These are phyloP conservation scores for Aspergillus alliaceus DNA, from an alignment of 2,329 filamentous ascomycete genomes.

Conservation along the genomic window DNA sequence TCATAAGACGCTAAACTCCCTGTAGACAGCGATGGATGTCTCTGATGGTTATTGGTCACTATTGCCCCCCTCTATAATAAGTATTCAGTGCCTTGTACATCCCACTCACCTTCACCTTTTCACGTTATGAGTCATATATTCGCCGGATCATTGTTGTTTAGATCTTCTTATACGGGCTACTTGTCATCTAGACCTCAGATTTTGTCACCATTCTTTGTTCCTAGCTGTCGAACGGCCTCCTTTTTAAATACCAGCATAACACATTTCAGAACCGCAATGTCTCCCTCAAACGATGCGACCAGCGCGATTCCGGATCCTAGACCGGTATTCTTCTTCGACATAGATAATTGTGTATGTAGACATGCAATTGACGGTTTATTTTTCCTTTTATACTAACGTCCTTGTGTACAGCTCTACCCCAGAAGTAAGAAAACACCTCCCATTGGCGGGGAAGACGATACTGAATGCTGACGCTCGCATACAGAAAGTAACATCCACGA, in stretches of 20 bases:
- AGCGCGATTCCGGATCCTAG: conserved; percentile 38
- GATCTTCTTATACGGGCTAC: neutral
- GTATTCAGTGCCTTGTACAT: neutral
- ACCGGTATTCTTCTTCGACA: conserved; percentile 77
- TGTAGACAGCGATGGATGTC: conserved; percentile 4
- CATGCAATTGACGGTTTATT: neutral
- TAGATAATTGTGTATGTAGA: conserved; percentile 82
- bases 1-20: conserved; percentile 16
- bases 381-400: conserved; percentile 12
- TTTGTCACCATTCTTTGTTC: neutral
- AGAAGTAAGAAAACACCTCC: conserved; percentile 60
- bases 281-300: conserved; percentile 13
- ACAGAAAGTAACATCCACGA: conserved; percentile 77
- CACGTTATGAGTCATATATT: neutral
- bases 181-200: neutral
- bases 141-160: neutral
- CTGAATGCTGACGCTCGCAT: conserved; percentile 13
- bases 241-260: neutral
- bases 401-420: conserved; percentile 66
- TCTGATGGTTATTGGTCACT: neutral
- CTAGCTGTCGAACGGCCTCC: neutral
- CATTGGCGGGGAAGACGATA: neutral
- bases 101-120: neutral
- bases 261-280: conserved; percentile 21
- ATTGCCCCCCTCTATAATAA: neutral